phyloP scores from a whole-genome alignment of 345 rosid species.

The Diplotaxis tenuifolia region DNA sequence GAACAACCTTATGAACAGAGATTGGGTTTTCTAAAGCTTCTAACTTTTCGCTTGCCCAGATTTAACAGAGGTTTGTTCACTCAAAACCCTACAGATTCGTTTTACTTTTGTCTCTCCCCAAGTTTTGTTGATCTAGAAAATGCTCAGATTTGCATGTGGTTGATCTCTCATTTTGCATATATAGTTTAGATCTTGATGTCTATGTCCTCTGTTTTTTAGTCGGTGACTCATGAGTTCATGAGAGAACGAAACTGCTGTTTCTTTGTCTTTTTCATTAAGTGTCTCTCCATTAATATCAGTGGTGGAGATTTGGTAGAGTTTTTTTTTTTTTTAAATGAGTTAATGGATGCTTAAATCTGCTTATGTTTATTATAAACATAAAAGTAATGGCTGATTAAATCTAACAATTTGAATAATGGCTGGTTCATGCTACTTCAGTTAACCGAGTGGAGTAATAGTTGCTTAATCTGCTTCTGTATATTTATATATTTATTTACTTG shows the following conservation, averaged over 20 bases:
- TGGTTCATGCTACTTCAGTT: too few relatives aligned
- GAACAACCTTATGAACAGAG: neutral
- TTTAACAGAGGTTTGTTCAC: conserved; percentile 34
- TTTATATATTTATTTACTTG: neutral
- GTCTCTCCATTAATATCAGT: conserved; percentile 2
- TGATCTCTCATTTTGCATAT: conserved; percentile 29
- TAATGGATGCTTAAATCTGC: conserved; percentile 1
- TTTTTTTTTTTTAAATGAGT: conserved; percentile 1
- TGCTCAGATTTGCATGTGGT: conserved; percentile 22
- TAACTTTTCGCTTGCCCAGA: conserved; percentile 2
- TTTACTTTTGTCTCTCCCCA: neutral
- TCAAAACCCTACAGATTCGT: conserved; percentile 15
- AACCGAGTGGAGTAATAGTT: too few relatives aligned
- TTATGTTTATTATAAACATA: too few relatives aligned
- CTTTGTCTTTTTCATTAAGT: neutral
- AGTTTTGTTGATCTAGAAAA: neutral
- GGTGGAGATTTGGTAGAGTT: conserved; percentile 15
- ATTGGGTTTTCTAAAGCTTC: conserved; percentile 18
- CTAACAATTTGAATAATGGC: too few relatives aligned
- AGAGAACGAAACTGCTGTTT: conserved; percentile 21
- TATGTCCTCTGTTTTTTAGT: conserved; percentile 18
- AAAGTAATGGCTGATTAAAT: too few relatives aligned
- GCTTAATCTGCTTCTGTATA: conserved; percentile 1
- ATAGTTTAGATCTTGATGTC: conserved; percentile 17
- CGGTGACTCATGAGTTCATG: conserved; percentile 22